Base-by-base conservation (phyloP, 306 rosid genomes). In the Castanopsis chinensis region DNA sequence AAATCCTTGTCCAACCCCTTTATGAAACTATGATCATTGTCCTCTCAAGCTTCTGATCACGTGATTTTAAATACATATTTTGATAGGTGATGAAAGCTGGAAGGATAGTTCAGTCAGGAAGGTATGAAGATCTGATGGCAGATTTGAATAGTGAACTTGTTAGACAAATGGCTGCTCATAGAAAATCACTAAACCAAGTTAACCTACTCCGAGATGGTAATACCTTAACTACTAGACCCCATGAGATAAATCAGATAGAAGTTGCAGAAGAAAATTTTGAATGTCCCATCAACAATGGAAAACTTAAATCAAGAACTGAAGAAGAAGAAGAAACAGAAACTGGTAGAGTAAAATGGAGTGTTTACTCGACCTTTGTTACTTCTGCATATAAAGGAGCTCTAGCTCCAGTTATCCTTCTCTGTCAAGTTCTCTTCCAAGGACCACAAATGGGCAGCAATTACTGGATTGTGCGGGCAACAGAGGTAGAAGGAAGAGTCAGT, bases 401-500 rank as follows among this genome's bases (percentile, higher is more conserved):
- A 35, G 91, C 90, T 82, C 97, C 97, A 0, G 70, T 92, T 49
- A 86, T 91, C 79, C 94, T 94, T 84, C 85, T 92, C 5, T 94
- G 97, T 69, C 98, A 94, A 75, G 77, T 92, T 68, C 71, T 91
- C 69, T 94, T 94, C 54, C 98, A 92, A 84, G 89, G 82, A 69
- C 80, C 92, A 64, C 98, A 94, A 65, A 94, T 94, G 82, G 95
- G 93, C 70, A 94, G 97, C 89, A 94, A 88, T 86, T 94, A 92
- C 81, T 94, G 98, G 98, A 87, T 94, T 60, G 85, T 97, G 23
- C 92, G 98, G 98, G 97, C 93, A 37, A 82, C 92, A 35, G 95
- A 91, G 79, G 80, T 82, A 61, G 85, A 61, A 71, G 83, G 80
- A 25, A 86, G 52, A 70, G 90, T 92, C 55, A 81, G 76, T 69